Percentiles rank a stretch among this genome's conserved stretches.
phyloP scores from a whole-genome alignment of 441 rosid genomes.

The Lepidium campestre region DNA sequence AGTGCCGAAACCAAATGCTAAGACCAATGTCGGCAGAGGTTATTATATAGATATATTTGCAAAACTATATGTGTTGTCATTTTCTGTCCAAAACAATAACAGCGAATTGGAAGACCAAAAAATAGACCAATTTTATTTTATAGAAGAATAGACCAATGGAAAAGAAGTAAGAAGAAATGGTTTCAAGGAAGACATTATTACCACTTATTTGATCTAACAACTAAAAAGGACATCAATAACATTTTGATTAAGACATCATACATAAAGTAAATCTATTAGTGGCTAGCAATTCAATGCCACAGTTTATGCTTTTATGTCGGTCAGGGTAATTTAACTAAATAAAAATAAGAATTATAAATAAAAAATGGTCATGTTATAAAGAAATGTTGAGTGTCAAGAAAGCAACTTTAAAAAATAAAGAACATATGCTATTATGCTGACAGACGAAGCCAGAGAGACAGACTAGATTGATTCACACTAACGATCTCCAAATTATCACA shows the following conservation, averaged over 20 bases:
- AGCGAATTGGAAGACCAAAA: not conserved
- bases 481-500: not conserved
- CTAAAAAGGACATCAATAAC: not conserved
- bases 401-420: slow-evolving; percentile 23
- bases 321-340: not conserved
- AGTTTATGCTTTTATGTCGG: slow-evolving; percentile 28
- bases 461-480: slow-evolving; percentile 18
- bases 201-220: not conserved
- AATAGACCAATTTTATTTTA: not conserved
- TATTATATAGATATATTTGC: not conserved
- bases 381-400: slow-evolving; percentile 5
- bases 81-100: not conserved
- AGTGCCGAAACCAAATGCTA: not conserved
- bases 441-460: slow-evolving; percentile 23
- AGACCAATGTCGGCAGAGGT: slow-evolving; percentile 17
- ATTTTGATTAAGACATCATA: slow-evolving; percentile 22
- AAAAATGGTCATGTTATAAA: not conserved
- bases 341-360: not conserved
- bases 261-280: slow-evolving; percentile 5
- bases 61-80: not conserved
- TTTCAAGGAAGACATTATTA: not conserved
- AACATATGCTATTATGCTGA: slow-evolving; percentile 24
- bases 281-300: slow-evolving; percentile 21
- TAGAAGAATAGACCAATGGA: not conserved
- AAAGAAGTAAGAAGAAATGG: slow-evolving; percentile 10